Evolutionary conservation across 2,329 filamentous ascomycete species (phyloP).

Genomic region (Penicillium sp.): DNA sequence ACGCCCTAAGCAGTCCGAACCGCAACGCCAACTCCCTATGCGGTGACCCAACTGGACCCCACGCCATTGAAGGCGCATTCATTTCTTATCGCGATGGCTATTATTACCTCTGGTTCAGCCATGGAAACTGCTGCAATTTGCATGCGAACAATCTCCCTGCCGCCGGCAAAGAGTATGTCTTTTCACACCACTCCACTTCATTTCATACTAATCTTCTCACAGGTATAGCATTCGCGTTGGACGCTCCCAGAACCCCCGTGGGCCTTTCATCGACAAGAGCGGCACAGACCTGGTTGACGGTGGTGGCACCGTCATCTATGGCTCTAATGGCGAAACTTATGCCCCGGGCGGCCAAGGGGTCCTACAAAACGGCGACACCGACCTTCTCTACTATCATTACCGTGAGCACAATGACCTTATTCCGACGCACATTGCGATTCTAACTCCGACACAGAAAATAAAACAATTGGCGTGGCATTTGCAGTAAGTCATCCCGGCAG

Average conservation of each 20-base stretch:
- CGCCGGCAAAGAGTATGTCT: constrained; percentile 50
- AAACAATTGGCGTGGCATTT: constrained; percentile 29
- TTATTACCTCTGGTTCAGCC: constrained; percentile 39
- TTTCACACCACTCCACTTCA: neutral
- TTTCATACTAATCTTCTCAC: neutral
- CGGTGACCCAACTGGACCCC: constrained; percentile 30
- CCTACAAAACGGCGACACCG: constrained; percentile 46
- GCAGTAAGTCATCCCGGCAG: constrained; percentile 21
- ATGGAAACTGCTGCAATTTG: constrained; percentile 34
- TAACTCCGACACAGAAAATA: constrained; percentile 27
- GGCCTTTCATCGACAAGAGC: constrained; percentile 58
- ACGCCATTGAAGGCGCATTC: constrained; percentile 34
- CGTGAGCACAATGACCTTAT: constrained; percentile 19
- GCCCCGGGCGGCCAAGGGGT: constrained; percentile 67
- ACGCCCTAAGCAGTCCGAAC: constrained; percentile 16
- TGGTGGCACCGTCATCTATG: constrained; percentile 62
- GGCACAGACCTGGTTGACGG: constrained; percentile 54
- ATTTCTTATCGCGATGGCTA: constrained; percentile 29
- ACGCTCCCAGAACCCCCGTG: constrained; percentile 53
- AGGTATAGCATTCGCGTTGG: constrained; percentile 66
- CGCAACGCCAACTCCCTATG: constrained; percentile 26
- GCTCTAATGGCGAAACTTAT: constrained; percentile 61
- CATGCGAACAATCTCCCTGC: constrained; percentile 43
- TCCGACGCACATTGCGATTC: neutral
- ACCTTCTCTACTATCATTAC: constrained; percentile 38